These are phyloP conservation scores for Suillus bovinus DNA, from an alignment of 768 basidiomycete genomes.

Conservation along the genomic window DNA sequence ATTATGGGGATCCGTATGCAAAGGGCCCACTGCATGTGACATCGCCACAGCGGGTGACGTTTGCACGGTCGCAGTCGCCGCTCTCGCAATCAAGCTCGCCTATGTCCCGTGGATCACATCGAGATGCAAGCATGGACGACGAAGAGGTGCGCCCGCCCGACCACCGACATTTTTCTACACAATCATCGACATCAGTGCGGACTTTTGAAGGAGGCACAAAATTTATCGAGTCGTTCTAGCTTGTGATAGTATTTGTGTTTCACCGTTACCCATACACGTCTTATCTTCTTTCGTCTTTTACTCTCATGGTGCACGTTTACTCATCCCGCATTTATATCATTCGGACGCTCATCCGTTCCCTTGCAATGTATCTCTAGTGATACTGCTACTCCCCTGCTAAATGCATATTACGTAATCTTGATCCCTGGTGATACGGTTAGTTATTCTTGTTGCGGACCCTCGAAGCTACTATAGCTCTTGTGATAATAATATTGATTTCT, in stretches of 20 bases:
- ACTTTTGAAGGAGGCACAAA: slow-evolving; percentile 48
- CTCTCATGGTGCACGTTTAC: background rate
- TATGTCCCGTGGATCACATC: slow-evolving; percentile 22
- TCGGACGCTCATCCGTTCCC: background rate
- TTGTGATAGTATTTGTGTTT: background rate
- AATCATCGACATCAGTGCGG: slow-evolving; percentile 32
- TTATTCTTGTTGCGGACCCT: background rate
- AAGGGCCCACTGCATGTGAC: slow-evolving; percentile 15
- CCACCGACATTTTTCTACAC: slow-evolving; percentile 22
- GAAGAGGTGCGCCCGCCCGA: slow-evolving; percentile 12
- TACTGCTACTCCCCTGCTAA: background rate
- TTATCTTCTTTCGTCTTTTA: background rate
- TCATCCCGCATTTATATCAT: background rate
- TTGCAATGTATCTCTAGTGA: background rate
- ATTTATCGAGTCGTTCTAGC: slow-evolving; percentile 45
- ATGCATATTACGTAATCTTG: background rate
- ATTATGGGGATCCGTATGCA: slow-evolving; percentile 24
- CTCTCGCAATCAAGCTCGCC: slow-evolving; percentile 18
- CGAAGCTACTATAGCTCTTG: background rate
- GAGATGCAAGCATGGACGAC: slow-evolving; percentile 17
- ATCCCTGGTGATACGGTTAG: background rate
- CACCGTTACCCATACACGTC: background rate
- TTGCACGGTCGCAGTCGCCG: slow-evolving; percentile 31
- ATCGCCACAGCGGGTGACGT: slow-evolving; percentile 11
- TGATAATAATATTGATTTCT: background rate